Evolutionary conservation across 2,329 filamentous ascomycete species (phyloP).

Genomic region (Ophiostoma montium): DNA sequence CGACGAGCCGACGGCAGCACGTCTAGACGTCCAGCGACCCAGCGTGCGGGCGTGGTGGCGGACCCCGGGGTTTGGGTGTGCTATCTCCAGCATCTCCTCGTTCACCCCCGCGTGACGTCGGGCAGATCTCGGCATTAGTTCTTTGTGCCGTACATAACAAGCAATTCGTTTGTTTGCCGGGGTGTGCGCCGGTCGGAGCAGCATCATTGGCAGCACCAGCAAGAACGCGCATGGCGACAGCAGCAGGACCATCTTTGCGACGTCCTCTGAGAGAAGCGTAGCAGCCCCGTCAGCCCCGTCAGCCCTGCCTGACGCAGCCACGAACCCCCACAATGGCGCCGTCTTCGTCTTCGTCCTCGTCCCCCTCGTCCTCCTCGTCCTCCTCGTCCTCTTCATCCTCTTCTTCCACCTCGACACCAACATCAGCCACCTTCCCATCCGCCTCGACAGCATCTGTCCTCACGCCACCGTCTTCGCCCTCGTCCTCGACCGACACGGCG

Average conservation of each 20-base stretch:
- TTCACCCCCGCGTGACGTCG: too few species aligned
- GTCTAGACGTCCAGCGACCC: too few species aligned
- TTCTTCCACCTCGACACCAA: not conserved
- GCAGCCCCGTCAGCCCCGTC: not conserved
- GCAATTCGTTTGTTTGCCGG: constrained; percentile 3
- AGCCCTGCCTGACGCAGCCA: too few species aligned
- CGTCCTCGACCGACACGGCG: not conserved
- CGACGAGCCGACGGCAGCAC: too few species aligned
- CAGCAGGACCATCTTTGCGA: not conserved
- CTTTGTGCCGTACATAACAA: too few species aligned
- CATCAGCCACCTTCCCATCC: not conserved
- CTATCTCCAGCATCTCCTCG: not conserved
- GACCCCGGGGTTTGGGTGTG: not conserved
- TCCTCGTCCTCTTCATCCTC: not conserved
- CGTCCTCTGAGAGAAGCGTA: not conserved
- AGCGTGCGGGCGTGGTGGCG: not conserved
- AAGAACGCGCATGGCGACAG: not conserved
- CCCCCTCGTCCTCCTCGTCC: not conserved
- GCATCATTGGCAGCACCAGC: not conserved
- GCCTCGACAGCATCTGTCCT: not conserved
- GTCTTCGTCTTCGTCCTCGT: not conserved
- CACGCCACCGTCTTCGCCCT: not conserved
- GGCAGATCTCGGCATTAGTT: not conserved
- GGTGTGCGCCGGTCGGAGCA: constrained; percentile 5
- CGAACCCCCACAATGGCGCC: not conserved